phyloP scores from a whole-genome alignment of 176 grass and related monocot genomes.

The Themeda triandra region DNA sequence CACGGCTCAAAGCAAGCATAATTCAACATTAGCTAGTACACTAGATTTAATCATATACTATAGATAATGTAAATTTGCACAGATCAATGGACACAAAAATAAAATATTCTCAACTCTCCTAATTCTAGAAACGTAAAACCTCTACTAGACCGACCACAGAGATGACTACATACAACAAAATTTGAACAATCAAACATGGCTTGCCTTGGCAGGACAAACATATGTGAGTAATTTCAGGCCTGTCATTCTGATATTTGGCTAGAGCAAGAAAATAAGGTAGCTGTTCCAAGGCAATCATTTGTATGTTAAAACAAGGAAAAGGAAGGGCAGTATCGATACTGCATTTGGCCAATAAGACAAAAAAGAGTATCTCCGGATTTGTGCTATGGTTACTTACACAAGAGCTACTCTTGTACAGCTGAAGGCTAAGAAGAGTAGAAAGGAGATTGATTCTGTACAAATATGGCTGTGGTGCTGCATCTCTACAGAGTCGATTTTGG shows the following conservation, averaged over 20 bases:
- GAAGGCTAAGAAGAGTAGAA: neutral
- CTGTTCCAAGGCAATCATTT: neutral
- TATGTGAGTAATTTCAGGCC: neutral
- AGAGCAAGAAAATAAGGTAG: neutral
- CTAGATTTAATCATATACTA: neutral
- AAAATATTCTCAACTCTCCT: neutral
- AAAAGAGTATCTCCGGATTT: neutral
- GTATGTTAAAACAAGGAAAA: neutral
- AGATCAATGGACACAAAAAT: neutral
- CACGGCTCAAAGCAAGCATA: neutral
- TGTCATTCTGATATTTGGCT: neutral
- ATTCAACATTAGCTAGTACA: too few relatives aligned
- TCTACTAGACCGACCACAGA: neutral
- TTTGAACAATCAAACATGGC: neutral
- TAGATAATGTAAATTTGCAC: neutral
- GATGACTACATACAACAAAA: neutral
- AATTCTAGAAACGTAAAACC: neutral
- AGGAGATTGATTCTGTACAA: slow-evolving; percentile 14
- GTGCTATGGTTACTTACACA: slow-evolving; percentile 17
- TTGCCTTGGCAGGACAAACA: neutral
- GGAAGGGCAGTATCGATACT: neutral
- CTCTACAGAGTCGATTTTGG: slow-evolving; percentile 32
- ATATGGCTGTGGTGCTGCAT: slow-evolving; percentile 13
- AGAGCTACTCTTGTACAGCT: slow-evolving; percentile 12
- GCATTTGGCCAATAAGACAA: neutral